Base-by-base conservation (phyloP, 306 rosid genomes). In the Lathyrus oleraceus region DNA sequence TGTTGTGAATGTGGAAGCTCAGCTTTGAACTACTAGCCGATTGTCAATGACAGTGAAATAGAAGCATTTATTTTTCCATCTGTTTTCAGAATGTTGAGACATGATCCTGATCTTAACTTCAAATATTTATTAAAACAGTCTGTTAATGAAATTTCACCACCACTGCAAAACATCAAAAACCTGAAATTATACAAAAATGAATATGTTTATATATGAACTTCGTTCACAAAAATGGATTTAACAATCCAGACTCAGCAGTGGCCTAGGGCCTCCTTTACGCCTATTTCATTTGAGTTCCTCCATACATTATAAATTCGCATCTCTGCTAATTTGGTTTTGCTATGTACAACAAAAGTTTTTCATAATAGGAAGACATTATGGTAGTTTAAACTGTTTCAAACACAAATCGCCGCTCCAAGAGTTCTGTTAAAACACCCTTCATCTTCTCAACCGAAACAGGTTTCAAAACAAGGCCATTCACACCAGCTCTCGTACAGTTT, bases 371-470 rank as follows among this genome's bases (percentile, higher is more conserved):
- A 42, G 73, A 44, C 76, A 73, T 30, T 68, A 21, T 63, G 56
- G 30, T 16, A 56, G 51, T 61, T 76, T 81, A 84, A 79, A 84
- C 66, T 32, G 87, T 81, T 76, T 87, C 94, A 43, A 81, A 90
- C 21, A 88, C 83, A 78, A 90, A 81, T 19, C 89, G 83, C 14
- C 83, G 86, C 71, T 90, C 97, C n/a, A 90, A 71, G 11, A 93
- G 86, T 67, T 88, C 94, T 4, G 88, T 81, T 48, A 93, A 79
- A 71, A 84, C 86, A 60, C 81, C 78, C 77, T 91, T 82, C 98
- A 93, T 90, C 76, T 90, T 93, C 74, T 93, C 98, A 61, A 93
- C 88, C 11, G 97, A 88, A 71, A 93, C 85, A 23, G 97, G 97
- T 78, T 93, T 93, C 45, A 82, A 81, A 71, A 93, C 60, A 49